Base-by-base conservation (phyloP, 257 asterid species). In the Solanum dulcamara region DNA sequence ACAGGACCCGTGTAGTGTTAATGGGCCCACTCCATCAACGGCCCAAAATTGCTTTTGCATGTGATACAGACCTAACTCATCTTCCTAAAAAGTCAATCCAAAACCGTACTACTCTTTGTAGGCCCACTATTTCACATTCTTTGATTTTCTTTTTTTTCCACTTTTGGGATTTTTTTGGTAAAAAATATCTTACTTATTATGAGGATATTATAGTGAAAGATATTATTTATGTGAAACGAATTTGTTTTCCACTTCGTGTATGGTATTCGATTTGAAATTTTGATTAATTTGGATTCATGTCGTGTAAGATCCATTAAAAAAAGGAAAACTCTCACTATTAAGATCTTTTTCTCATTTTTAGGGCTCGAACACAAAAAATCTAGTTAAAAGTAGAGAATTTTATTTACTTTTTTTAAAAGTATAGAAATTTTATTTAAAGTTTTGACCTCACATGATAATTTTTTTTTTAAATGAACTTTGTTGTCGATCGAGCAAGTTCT, bases 31-130 rank as follows among this genome's bases (percentile, higher is more conserved):
- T 46, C 22, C 10, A 22, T 72, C 87, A 75, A 62, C 37, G 88
- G 86, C 77, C 33, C 53, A 79, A 66, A 84, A 35, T 18, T 22
- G 71, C 86, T 85, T 72, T 66, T 85, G 89, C 94, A 91, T 92
- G 96, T 94, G 96, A 92, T 81, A 33, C 82, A 13, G 24, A 91
- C 95, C 96, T 86, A 90, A 86, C 91, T 72, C 70, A 3, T 62
- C 40, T 13, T 13, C 42, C 37, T 2, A 15, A 33, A 68, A 91
- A 92, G 94, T 92, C 95, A 92, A 88, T 28, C 57, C 42, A 46
- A 7, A 26, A 75, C 9, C 57, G 11, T 59, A 53, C 53, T 59
- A 53, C 53, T 33, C 4, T 77, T 77, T 5, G 18, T 20, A 28
- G 83, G 83, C 83, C 83, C 64, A 28, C 64, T 2, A 8, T 46